These are phyloP conservation scores for Dichotomocladium elegans DNA, from an alignment of 371 early-diverging fungal genomes.

Conservation along the genomic window DNA sequence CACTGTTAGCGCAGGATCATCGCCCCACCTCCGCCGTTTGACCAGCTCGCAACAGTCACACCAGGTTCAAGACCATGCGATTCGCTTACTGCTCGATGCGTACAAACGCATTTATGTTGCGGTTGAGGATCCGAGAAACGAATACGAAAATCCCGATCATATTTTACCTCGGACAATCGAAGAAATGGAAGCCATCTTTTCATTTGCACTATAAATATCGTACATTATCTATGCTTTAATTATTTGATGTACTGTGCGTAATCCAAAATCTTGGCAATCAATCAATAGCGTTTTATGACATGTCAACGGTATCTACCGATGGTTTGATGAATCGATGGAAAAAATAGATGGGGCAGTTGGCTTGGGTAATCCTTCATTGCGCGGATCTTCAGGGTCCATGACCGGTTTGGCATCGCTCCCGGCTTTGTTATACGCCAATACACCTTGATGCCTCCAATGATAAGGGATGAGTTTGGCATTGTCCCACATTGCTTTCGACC, in stretches of 20 bases:
- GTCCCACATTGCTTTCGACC: constrained; percentile 7
- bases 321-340: neutral
- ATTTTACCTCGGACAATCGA: constrained; percentile 67
- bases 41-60: constrained; percentile 37
- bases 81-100: constrained; percentile 56
- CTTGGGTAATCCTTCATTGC: constrained; percentile 1
- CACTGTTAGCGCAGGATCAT: constrained; percentile 41
- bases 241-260: no score
- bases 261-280: no score
- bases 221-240: no score
- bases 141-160: constrained; percentile 60
- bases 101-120: constrained; percentile 58
- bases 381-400: neutral
- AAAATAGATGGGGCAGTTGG: neutral
- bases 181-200: constrained; percentile 73
- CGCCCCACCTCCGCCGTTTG: constrained; percentile 46
- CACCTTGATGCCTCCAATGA: constrained; percentile 19
- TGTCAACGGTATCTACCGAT: no score
- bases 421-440: neutral
- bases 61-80: constrained; percentile 37
- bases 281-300: no score
- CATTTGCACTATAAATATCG: constrained; percentile 36
- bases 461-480: constrained; percentile 11
- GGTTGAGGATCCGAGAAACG: constrained; percentile 62
- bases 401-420: neutral